Base-by-base conservation (phyloP, 2,329 filamentous ascomycete species). In the Colletotrichum limetticola region DNA sequence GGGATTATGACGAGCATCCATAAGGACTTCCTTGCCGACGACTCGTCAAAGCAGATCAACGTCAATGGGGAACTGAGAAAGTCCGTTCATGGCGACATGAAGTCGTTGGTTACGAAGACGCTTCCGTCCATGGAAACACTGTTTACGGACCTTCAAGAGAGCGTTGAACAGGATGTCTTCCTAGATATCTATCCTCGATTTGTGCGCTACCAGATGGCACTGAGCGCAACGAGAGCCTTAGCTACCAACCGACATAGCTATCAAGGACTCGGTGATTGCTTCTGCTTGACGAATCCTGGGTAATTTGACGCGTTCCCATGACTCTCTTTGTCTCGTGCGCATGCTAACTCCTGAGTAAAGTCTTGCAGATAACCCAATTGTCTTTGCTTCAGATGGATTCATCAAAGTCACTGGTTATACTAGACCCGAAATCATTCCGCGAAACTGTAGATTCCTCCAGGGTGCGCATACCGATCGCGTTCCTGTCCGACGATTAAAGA, bases 251-350 rank as follows among this genome's bases (percentile, higher is more conserved):
- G 76, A 6, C 79, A 80, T 5, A 76, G 82, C 66, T 91, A 87
- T 66, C 85, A 86, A 4, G 90, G 90, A 0, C 82, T 92, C 0
- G 90, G 89, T 5, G 85, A 89, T 64, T 89, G 89, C 49, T 91
- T 91, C 74, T 89, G 88, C 68, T 77, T 91, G 14, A 90, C 87
- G 1, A 86, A 91, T 76, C 86, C 87, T 3, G 19, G 14, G 71
- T 74, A 58, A 72, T 19, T 46, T 4, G 62, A 37, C 14, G 19
- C 52, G 14, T 9, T 37, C 19, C 6, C 9, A 9, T 32, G 22
- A 1, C 3, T 1, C 6, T 6, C 1, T 9, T 24, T 12, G 3
- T n/a, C 1, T 19, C 19, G 11, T 2, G 19, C 52, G 16, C 4
- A n/a, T 26, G 7, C 30, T 30, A 0, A 11, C 2, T 12, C 32